Evolutionary conservation across 1,139 yeast species (phyloP), one percentile per base, ranked within the genome.

Genomic region (Protomyces arabidopsidicola): DNA sequence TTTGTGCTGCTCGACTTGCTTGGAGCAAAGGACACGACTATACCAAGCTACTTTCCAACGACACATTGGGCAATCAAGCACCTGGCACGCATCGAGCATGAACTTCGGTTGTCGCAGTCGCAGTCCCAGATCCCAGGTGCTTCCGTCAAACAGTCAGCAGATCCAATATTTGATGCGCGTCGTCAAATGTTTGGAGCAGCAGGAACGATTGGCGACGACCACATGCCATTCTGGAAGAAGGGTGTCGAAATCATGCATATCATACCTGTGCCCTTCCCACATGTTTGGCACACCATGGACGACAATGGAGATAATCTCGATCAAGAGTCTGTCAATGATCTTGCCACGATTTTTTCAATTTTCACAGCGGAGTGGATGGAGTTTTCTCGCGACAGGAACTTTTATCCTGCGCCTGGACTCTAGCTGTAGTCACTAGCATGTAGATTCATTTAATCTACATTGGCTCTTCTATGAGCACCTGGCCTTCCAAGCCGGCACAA

Each of bases 211-310:
- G 81, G 76, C 12, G 87, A 83, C 68, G 86, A 83, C 67, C 87
- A 83, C 68, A 67, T 79, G 10, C 86, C 86, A 0, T 83, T 81
- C 70, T 69, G 77, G 60, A 69, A 72, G 22, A 72, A 75, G 3
- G 83, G 82, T 0, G 81, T 82, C 0, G 80, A 81, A 0, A 72
- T 81, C 3, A 68, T 83, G 59, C 86, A 83, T 69, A 68, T 82
- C 62, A 82, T 83, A 22, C 84, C 86, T 1, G 66, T 71, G 2
- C 76, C 75, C 3, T 83, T 83, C 71, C 86, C 86, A 0, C 56
- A 68, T 0, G 74, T 71, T 6, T 83, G 87, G 87, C 86, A 83
- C 68, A 80, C 79, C 31, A 54, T 60, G 42, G 53, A 55, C 12
- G 64, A 60, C 22, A 55, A 60, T 34, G 60, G 35, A 5, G 52